A percentile compares a stretch with the other conserved stretches of the same genome.
These are phyloP conservation scores for Citrus sp. DNA, from an alignment of 345 rosid species.

Conservation along the genomic window DNA sequence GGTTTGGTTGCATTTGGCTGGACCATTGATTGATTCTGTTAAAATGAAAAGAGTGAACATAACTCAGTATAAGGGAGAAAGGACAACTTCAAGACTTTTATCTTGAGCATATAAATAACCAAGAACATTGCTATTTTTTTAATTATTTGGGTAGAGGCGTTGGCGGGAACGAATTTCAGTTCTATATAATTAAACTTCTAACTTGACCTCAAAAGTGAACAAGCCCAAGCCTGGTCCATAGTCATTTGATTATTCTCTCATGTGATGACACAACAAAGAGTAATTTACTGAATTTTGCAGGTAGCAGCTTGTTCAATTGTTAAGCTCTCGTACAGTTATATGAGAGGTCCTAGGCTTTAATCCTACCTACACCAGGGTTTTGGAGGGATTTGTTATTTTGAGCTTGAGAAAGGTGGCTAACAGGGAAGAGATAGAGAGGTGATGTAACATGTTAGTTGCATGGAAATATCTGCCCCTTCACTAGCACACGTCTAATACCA, in stretches of 20 bases:
- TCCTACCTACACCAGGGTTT: background rate
- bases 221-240: background rate
- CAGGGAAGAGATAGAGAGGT: background rate
- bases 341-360: background rate
- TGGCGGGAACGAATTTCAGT: too few relatives aligned
- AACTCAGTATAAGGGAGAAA: background rate
- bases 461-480: background rate
- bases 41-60: background rate
- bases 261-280: background rate
- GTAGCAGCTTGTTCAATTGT: background rate
- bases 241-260: background rate
- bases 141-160: too few relatives aligned
- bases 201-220: background rate
- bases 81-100: background rate
- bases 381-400: background rate
- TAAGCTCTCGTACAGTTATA: background rate
- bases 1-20: slow-evolving; percentile 60
- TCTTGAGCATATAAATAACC: background rate
- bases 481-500: background rate
- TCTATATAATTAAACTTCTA: too few relatives aligned
- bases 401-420: background rate
- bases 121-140: background rate
- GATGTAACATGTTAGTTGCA: background rate
- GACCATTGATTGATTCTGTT: slow-evolving; percentile 49
- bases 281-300: background rate